phyloP scores from a whole-genome alignment of 148 eudicot species.

The Polygonum aviculare region DNA sequence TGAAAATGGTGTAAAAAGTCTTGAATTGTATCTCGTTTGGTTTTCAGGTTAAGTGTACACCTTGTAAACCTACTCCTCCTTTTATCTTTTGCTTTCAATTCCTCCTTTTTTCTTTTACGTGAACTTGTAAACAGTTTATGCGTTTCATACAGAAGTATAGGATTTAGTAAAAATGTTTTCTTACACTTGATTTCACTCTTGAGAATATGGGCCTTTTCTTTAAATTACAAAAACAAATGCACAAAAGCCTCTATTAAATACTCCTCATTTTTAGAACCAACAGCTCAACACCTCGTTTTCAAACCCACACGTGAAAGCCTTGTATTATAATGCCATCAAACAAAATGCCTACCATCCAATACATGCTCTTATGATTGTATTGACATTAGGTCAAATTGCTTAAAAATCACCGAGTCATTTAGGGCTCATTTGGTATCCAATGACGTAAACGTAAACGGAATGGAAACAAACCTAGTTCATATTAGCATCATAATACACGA shows the following conservation, averaged over 20 bases:
- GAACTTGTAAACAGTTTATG: not conserved
- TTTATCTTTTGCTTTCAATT: not conserved
- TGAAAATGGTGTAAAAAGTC: not conserved
- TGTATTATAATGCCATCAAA: not conserved
- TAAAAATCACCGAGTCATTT: too few species aligned
- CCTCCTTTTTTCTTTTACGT: not conserved
- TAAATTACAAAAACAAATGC: not conserved
- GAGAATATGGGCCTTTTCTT: too few species aligned
- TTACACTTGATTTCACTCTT: not conserved
- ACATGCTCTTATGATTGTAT: not conserved
- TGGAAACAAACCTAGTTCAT: too few species aligned
- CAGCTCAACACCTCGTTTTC: not conserved
- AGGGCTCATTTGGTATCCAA: too few species aligned
- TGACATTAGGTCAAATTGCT: not conserved
- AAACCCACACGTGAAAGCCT: not conserved
- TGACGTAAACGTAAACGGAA: too few species aligned
- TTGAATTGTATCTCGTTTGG: not conserved
- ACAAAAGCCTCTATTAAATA: not conserved
- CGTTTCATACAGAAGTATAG: not conserved
- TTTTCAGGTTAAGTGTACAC: not conserved
- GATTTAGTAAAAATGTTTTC: not conserved
- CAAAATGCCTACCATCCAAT: not conserved
- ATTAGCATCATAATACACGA: too few species aligned
- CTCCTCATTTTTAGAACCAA: not conserved
- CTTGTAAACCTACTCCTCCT: not conserved